phyloP scores from a whole-genome alignment of 257 asterid species.

The Phtheirospermum japonicum region DNA sequence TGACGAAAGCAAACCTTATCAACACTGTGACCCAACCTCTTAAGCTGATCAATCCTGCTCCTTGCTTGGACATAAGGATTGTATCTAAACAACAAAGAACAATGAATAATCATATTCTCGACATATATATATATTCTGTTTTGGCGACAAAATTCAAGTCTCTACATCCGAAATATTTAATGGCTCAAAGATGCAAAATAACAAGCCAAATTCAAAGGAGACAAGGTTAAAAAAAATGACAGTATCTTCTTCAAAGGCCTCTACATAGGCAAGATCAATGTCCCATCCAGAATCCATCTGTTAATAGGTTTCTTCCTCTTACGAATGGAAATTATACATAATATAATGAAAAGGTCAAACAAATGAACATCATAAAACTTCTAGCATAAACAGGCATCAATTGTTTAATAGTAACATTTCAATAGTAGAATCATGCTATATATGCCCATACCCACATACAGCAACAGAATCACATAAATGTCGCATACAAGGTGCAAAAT shows the following conservation, averaged over 20 bases:
- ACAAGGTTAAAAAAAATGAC: not conserved
- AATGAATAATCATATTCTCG: conserved; percentile 17
- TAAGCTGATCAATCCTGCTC: no score
- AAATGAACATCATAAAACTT: not conserved
- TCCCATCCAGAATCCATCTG: no score
- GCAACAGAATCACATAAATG: not conserved
- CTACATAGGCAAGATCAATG: not conserved
- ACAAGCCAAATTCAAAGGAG: conserved; percentile 5
- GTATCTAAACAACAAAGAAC: conserved; percentile 48
- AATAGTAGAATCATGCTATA: not conserved
- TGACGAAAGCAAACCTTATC: conserved; percentile 28
- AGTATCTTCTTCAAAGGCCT: conserved; percentile 8
- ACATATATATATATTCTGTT: not conserved
- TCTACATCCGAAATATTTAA: conserved; percentile 4
- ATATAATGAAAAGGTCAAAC: not conserved
- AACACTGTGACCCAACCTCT: no score
- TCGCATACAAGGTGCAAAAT: no score
- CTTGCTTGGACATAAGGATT: no score
- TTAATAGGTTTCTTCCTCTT: no score
- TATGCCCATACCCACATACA: not conserved
- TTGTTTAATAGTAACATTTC: no score
- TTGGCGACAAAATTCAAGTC: conserved; percentile 1
- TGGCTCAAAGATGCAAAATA: not conserved
- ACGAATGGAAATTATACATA: no score
- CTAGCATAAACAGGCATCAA: not conserved